phyloP scores from a whole-genome alignment of 257 asterid genomes.

The Solanum arcanum region DNA sequence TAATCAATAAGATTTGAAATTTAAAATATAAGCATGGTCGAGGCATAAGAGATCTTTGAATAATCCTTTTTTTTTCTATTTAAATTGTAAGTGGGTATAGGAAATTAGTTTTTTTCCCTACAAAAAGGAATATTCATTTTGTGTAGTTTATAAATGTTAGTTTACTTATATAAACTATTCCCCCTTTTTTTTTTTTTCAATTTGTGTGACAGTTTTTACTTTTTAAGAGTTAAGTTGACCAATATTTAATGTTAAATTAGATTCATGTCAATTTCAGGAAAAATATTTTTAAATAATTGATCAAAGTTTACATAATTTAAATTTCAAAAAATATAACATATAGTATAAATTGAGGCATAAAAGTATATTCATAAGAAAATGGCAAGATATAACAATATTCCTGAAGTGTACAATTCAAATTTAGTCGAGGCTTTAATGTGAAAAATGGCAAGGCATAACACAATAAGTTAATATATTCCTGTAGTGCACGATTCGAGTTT shows the following conservation, averaged over 20 bases:
- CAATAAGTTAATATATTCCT: no score
- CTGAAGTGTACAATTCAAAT: no score
- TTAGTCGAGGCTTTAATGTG: no score
- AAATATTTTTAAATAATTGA: background rate
- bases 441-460: no score
- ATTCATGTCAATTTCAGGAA: background rate
- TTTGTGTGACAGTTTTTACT: background rate
- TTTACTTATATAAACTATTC: background rate
- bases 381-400: background rate
- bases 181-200: background rate
- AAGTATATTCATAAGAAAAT: background rate
- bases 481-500: no score
- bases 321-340: accelerated
- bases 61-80: background rate
- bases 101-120: background rate
- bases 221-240: background rate
- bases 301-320: background rate
- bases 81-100: background rate
- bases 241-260: background rate
- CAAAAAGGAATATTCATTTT: background rate
- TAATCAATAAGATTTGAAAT: background rate
- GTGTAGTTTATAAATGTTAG: background rate
- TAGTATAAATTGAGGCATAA: background rate
- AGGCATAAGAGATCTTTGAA: background rate
- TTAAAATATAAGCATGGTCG: background rate